Evolutionary conservation across 2,329 filamentous ascomycete species (phyloP).

Genomic region (Xylogone sp.): DNA sequence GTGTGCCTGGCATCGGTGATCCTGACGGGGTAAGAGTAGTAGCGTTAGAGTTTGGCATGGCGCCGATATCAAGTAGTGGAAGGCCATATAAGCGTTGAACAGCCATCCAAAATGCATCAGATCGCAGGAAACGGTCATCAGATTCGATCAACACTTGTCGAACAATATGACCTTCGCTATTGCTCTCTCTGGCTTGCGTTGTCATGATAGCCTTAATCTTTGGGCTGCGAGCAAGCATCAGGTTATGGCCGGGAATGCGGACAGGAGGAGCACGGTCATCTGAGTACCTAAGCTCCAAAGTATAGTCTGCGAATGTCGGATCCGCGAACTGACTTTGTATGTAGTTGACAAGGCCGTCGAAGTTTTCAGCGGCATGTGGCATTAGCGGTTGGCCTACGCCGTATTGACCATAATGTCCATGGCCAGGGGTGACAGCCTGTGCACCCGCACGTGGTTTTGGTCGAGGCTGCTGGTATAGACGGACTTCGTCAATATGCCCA

Average conservation of each 20-base stretch:
- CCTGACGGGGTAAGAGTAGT: conserved; percentile 12
- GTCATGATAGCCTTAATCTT: conserved; percentile 31
- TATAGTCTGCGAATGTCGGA: conserved; percentile 40
- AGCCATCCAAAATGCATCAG: conserved; percentile 53
- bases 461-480: conserved; percentile 20
- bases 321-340: conserved; percentile 36
- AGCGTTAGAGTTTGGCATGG: not conserved
- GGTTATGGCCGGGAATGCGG: conserved; percentile 48
- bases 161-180: conserved; percentile 21
- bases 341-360: conserved; percentile 36
- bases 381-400: conserved; percentile 17
- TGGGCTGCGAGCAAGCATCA: conserved; percentile 52
- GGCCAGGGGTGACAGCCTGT: conserved; percentile 11
- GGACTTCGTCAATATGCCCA: conserved; percentile 26
- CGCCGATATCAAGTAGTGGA: conserved; percentile 38
- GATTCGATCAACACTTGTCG: conserved; percentile 43
- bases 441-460: conserved; percentile 15
- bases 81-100: conserved; percentile 55
- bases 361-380: conserved; percentile 19
- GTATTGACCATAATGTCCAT: conserved; percentile 10
- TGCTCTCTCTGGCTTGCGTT: conserved; percentile 22
- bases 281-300: conserved; percentile 41
- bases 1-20: conserved; percentile 34
- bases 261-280: conserved; percentile 37
- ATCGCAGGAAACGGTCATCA: conserved; percentile 48